Conservation (phyloP, 805 yeast genomes). For the Schwanniomyces vanrijiae region DNA sequence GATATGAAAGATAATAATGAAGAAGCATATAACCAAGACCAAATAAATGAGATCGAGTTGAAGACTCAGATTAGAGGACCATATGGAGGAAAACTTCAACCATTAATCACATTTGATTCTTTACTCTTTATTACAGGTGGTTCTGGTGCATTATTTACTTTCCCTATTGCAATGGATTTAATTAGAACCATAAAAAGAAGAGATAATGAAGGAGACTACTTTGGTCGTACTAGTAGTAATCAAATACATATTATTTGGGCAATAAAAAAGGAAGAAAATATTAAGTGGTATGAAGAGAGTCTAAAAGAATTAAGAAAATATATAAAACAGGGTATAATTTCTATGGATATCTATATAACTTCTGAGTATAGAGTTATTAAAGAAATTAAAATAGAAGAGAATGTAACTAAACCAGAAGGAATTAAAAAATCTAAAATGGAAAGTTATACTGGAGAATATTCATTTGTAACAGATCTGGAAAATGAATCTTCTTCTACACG, state of each 20-base stretch:
- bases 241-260: conserved; percentile 34
- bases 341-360: conserved; percentile 29
- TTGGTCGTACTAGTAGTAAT: conserved; percentile 29
- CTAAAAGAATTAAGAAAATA: conserved; percentile 28
- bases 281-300: conserved; percentile 37
- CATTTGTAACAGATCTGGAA: background rate
- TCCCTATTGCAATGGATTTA: conserved; percentile 46
- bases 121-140: conserved; percentile 42
- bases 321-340: conserved; percentile 19
- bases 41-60: conserved; percentile 14
- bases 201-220: conserved; percentile 27
- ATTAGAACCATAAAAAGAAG: conserved; percentile 25
- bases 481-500: background rate
- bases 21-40: background rate
- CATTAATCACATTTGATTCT: conserved; percentile 41
- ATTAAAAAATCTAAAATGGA: background rate
- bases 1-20: conserved; percentile 17
- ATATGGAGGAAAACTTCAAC: conserved; percentile 43
- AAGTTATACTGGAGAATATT: background rate
- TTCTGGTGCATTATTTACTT: conserved; percentile 46
- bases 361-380: background rate
- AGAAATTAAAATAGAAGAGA: background rate
- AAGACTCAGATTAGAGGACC: conserved; percentile 47
- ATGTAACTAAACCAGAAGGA: background rate
- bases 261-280: conserved; percentile 21